Percentiles rank a stretch among this genome's conserved stretches.
Evolutionary conservation across 805 yeast genomes (phyloP).

Genomic region (Lachancea meyersii): DNA sequence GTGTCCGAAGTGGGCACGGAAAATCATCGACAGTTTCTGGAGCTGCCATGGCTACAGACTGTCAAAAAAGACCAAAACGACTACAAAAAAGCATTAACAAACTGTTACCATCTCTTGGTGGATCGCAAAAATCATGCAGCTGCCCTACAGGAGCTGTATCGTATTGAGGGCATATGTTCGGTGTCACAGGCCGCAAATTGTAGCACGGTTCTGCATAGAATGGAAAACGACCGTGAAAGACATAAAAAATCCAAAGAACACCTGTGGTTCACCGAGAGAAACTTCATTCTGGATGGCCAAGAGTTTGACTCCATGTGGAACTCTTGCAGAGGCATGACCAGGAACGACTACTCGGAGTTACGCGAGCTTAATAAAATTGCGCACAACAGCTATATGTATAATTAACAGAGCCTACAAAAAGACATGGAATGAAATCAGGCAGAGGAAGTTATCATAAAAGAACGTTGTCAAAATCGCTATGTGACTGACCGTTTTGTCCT

Average conservation of each 20-base stretch:
- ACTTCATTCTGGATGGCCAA: conserved; percentile 35
- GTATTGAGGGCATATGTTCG: conserved; percentile 6
- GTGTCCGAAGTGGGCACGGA: not conserved
- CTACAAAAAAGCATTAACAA: conserved; percentile 8
- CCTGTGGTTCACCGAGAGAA: conserved; percentile 59
- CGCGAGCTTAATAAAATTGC: conserved; percentile 52
- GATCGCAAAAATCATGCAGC: conserved; percentile 15
- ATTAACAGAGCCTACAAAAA: not conserved
- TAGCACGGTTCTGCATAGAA: conserved; percentile 48
- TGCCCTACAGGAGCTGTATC: conserved; percentile 9
- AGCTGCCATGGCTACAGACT: conserved; percentile 6
- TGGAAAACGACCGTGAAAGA: conserved; percentile 91
- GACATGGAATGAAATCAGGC: not conserved
- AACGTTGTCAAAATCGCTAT: too few species aligned
- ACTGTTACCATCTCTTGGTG: conserved; percentile 13
- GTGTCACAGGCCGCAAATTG: conserved; percentile 6
- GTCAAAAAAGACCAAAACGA: not conserved
- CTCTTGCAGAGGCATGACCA: conserved; percentile 32
- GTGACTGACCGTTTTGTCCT: too few species aligned
- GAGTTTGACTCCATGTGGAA: conserved; percentile 48
- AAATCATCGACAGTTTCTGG: not conserved
- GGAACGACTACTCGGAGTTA: conserved; percentile 45
- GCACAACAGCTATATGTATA: conserved; percentile 39
- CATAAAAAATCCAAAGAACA: conserved; percentile 80
- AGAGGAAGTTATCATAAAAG: too few species aligned